Evolutionary conservation across 2,329 filamentous ascomycete species (phyloP), one percentile per base, ranked within the genome.

Genomic region (Zymoseptoria pseudotritici): DNA sequence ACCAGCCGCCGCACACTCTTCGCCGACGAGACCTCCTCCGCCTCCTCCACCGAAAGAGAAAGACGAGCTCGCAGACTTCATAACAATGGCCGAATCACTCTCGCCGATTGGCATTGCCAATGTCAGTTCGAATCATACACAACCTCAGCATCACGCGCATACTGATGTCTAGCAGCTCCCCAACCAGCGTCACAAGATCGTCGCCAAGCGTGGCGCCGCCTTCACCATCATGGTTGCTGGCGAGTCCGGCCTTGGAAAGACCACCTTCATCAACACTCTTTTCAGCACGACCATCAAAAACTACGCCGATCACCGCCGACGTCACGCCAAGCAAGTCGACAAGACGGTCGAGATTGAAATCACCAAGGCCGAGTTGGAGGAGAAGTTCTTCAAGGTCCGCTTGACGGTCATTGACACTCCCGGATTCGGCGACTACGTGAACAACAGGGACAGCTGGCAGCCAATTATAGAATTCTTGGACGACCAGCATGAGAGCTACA

Each of bases 351-450:
- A 99, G 82, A 99, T 99, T 71, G 94, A 99, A 79, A 99, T 99
- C 76, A 99, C 94, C 77, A 99, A 99, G 85, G 94, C 94, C 61
- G 94, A 99, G 82, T 82, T 99, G 66, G 94, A 99, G 81, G 94
- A 99, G 88, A 99, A 99, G 83, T 99, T 99, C 84, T 99, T 99
- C 88, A 99, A 99, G 85, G 94, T 99, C 76, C 94, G 94, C 75
- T 82, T 99, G 74, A 99, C 94, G 66, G 94, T 99, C 73, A 99
- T 99, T 76, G 94, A 99, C 77, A 99, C 94, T 66, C 94, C 94
- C 72, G 94, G 94, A 70, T 99, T 99, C 74, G 94, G 94, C 78
- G 94, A 99, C 85, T 99, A 99, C 75, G 94, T 99, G 77, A 99
- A 99, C 88, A 99, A 99, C 86, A 90, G 93, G 74, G 94, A 99